Evolutionary conservation across 805 yeast genomes (phyloP), one percentile per base, ranked within the genome.

Genomic region (Metschnikowia anglica): DNA sequence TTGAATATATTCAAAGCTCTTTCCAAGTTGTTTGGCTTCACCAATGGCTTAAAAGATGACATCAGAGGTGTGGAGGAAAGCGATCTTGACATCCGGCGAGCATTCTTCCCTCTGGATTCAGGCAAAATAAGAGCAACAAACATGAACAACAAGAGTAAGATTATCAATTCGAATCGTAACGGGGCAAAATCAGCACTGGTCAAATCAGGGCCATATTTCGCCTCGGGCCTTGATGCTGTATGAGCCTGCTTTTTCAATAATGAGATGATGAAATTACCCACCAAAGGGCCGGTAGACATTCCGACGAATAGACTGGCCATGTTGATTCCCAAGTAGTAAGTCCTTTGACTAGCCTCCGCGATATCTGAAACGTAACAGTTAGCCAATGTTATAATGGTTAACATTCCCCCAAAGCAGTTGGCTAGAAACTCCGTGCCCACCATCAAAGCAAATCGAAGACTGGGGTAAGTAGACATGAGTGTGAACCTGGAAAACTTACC

Each of bases 331-430:
- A 86, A 66, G 16, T 74, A 68, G 40, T 76, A 72, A 18, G 79
- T 74, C 47, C 95, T 66, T 42, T 76, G 70, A 25, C 68, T 72
- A 1, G 86, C 75, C 16, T 80, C 83, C 5, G 81, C 81, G 29
- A 87, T 79, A 63, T 88, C 96, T 3, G 88, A 70, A 13, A 85
- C 72, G 56, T 87, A 88, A 46, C 90, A 78, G 56, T 82, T 82
- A 10, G 79, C 66, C 23, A 84, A 63, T 8, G 83, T 77, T 38
- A 84, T 54, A 25, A 82, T 53, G 5, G 81, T 72, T 46, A 79
- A 61, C 7, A 74, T 37, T 0, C 88, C 84, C 18, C 96, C 96
- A n/a, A 82, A 76, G 3, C 74, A 39, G 19, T 80, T 71, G 23
- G 71, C 73, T 1, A 83, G 26, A 1, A 74, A 44, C 11, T 72